Evolutionary conservation across 306 rosid genomes (phyloP).

Genomic region (Medicago arabica): DNA sequence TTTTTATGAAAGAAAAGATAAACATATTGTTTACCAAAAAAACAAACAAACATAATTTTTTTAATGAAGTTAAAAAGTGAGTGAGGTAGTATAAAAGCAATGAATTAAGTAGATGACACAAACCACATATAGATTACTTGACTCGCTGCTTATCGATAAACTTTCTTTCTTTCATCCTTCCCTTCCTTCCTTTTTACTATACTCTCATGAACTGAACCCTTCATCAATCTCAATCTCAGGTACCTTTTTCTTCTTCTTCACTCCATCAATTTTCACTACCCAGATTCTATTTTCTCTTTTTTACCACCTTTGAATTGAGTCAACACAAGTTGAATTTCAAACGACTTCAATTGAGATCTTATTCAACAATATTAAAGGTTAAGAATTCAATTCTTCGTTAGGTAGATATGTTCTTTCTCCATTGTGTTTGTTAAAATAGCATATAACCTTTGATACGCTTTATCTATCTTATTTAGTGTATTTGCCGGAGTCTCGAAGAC

Average conservation of each 20-base stretch:
- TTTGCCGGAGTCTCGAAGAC: background rate
- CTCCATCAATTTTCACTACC: constrained; percentile 34
- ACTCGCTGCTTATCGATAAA: background rate
- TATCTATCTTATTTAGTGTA: background rate
- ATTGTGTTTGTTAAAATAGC: background rate
- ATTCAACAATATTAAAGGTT: constrained; percentile 39
- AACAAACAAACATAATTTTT: no score
- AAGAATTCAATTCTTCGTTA: constrained; percentile 35
- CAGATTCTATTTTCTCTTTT: constrained; percentile 34
- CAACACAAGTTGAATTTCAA: constrained; percentile 41
- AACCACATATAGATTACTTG: background rate
- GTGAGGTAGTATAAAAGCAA: background rate
- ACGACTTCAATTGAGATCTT: constrained; percentile 35
- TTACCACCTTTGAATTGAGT: constrained; percentile 42
- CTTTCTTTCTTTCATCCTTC: constrained; percentile 2
- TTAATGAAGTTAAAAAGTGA: background rate
- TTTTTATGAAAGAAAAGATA: no score
- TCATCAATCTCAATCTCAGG: constrained; percentile 41
- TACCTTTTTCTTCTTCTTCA: constrained; percentile 39
- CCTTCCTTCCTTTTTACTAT: constrained; percentile 15
- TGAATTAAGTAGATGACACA: background rate
- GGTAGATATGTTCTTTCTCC: background rate
- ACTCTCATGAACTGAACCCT: constrained; percentile 37
- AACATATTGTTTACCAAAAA: no score
- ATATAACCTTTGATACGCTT: background rate